Evolutionary conservation across 2,329 filamentous ascomycete genomes (phyloP).

Genomic region (Fusarium pseudograminearum): DNA sequence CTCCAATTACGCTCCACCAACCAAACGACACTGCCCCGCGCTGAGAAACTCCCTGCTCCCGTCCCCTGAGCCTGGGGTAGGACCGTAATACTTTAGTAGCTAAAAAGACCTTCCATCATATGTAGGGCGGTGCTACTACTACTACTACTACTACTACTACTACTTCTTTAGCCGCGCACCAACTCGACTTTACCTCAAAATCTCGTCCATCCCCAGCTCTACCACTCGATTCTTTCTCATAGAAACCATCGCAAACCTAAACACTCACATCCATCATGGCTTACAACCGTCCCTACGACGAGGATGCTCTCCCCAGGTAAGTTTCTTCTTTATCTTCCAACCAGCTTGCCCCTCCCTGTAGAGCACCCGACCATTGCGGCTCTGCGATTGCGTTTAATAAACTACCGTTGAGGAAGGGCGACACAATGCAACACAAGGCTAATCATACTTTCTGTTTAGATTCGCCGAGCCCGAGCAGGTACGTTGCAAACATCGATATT

Average conservation of each 20-base stretch:
- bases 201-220: slow-evolving; percentile 7
- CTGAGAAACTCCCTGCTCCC: slow-evolving; percentile 22
- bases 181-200: slow-evolving; percentile 39
- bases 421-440: slow-evolving; percentile 41
- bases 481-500: slow-evolving; percentile 44
- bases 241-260: background rate
- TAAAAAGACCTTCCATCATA: slow-evolving; percentile 9
- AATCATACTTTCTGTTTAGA: slow-evolving; percentile 55
- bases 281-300: slow-evolving; percentile 93
- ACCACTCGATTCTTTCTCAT: slow-evolving; percentile 1
- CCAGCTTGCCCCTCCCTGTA: slow-evolving; percentile 38
- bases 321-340: slow-evolving; percentile 1
- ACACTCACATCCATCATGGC: slow-evolving; percentile 71
- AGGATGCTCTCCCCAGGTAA: slow-evolving; percentile 91
- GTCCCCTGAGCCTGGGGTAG: slow-evolving; percentile 27
- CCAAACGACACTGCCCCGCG: slow-evolving; percentile 42
- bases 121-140: slow-evolving; percentile 13
- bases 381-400: slow-evolving; percentile 34
- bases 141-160: slow-evolving; percentile 27
- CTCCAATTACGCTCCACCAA: slow-evolving; percentile 31
- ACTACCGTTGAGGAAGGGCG: slow-evolving; percentile 5
- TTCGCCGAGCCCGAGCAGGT: slow-evolving; percentile 82
- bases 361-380: slow-evolving; percentile 24
- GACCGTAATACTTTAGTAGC: slow-evolving; percentile 1
- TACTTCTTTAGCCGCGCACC: slow-evolving; percentile 35